Percentiles rank a stretch among this genome's conserved stretches.
Conservation (phyloP, 805 yeast genomes). For the Yarrowia hollandica region DNA sequence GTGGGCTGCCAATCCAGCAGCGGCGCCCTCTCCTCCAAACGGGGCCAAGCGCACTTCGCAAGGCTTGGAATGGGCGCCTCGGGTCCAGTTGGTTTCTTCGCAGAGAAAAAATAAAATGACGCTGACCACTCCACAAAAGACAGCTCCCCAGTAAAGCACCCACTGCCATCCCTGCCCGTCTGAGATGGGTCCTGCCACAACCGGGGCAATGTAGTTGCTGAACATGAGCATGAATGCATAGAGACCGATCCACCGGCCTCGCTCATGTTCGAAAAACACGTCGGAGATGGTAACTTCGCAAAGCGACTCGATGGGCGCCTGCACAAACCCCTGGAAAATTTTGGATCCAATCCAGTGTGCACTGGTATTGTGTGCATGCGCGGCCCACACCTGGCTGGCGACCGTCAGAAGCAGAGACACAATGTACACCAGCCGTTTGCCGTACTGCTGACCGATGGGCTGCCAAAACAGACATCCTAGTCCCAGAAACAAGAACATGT, state of each 20-base stretch:
- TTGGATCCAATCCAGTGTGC: constrained; percentile 46
- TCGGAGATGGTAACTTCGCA: constrained; percentile 65
- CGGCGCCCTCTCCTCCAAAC: not conserved
- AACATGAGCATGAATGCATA: constrained; percentile 74
- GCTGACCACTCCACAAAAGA: constrained; percentile 61
- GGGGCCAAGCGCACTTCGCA: constrained; percentile 21
- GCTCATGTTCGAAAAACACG: constrained; percentile 73
- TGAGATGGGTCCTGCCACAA: constrained; percentile 73
- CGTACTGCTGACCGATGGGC: constrained; percentile 52
- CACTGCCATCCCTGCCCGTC: constrained; percentile 66
- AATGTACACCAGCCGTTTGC: constrained; percentile 49
- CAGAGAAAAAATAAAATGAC: constrained; percentile 57
- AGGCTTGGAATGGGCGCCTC: constrained; percentile 35
- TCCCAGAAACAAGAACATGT: constrained; percentile 54
- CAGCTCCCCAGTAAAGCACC: constrained; percentile 71
- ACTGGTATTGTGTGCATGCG: constrained; percentile 41
- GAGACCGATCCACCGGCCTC: constrained; percentile 68
- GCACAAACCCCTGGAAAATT: constrained; percentile 53
- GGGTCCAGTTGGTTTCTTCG: constrained; percentile 62
- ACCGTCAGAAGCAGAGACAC: constrained; percentile 45
- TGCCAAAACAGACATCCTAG: constrained; percentile 53
- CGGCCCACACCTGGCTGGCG: constrained; percentile 47
- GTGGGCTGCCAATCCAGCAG: constrained; percentile 12
- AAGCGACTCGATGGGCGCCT: constrained; percentile 79
- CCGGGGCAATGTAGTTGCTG: constrained; percentile 78